phyloP scores from a whole-genome alignment of 345 rosid species.

The Aquilaria yunnanensis region DNA sequence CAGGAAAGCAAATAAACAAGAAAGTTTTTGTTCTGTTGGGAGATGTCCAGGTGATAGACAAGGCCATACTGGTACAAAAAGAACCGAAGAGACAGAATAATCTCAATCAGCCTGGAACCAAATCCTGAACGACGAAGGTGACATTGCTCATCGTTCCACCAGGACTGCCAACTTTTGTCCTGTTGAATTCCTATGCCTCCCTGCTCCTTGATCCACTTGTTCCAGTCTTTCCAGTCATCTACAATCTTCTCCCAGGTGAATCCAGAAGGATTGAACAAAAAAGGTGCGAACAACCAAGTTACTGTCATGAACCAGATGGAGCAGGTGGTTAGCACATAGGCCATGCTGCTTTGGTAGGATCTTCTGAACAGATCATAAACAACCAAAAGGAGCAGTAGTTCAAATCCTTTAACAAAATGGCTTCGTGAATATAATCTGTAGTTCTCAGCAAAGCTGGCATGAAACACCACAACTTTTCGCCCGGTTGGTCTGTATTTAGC shows the following conservation, averaged over 20 bases:
- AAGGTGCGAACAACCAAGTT: conserved; percentile 93
- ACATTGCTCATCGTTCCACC: conserved; percentile 94
- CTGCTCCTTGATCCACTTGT: conserved; percentile 92
- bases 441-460: conserved; percentile 86
- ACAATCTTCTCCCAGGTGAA: conserved; percentile 88
- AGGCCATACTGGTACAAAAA: conserved; percentile 94
- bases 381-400: conserved; percentile 62
- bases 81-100: conserved; percentile 75
- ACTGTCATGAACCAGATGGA: conserved; percentile 96
- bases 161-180: conserved; percentile 97
- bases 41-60: conserved; percentile 96
- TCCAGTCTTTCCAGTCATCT: conserved; percentile 97
- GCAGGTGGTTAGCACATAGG: conserved; percentile 71
- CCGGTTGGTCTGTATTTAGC: conserved; percentile 95
- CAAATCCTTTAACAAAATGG: conserved; percentile 94
- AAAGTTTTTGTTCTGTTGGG: conserved; percentile 71
- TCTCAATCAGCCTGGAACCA: conserved; percentile 66
- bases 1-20: conserved; percentile 89
- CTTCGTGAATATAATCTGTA: conserved; percentile 90
- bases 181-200: conserved; percentile 95
- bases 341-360: conserved; percentile 83
- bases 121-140: conserved; percentile 73
- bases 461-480: conserved; percentile 91
- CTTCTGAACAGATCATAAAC: conserved; percentile 83
- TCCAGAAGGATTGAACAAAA: conserved; percentile 90